These are phyloP conservation scores for Trichoderma erinaceum DNA, from an alignment of 495 filamentous ascomycete species.

Conservation along the genomic window DNA sequence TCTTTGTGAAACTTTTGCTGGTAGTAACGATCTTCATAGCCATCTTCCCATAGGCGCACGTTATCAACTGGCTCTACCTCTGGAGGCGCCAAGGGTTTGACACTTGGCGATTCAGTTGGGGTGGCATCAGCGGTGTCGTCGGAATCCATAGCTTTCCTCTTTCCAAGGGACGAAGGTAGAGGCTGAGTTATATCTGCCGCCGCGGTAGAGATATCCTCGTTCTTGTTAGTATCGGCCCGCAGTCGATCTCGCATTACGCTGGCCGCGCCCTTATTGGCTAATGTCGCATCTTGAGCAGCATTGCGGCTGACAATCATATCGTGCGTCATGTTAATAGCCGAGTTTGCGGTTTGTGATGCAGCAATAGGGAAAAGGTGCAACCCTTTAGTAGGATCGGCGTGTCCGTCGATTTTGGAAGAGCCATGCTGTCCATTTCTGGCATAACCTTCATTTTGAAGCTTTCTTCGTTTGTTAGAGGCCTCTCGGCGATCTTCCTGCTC, in stretches of 20 bases:
- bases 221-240: conserved; percentile 41
- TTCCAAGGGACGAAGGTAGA: conserved; percentile 41
- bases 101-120: conserved; percentile 22
- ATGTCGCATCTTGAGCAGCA: conserved; percentile 67
- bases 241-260: conserved; percentile 80
- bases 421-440: conserved; percentile 25
- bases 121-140: conserved; percentile 49
- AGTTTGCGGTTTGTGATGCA: conserved; percentile 25
- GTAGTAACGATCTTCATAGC: conserved; percentile 94
- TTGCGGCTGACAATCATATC: conserved; percentile 82
- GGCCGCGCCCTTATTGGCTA: conserved; percentile 91
- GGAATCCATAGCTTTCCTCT: conserved; percentile 53
- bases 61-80: conserved; percentile 68
- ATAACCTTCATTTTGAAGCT: conserved; percentile 56
- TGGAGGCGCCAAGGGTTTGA: conserved; percentile 26
- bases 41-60: conserved; percentile 89
- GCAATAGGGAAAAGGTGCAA: conserved; percentile 27
- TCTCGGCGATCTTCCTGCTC: conserved; percentile 76
- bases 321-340: conserved; percentile 67
- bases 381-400: conserved; percentile 23
- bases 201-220: background rate
- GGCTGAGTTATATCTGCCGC: conserved; percentile 21
- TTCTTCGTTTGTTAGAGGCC: conserved; percentile 70
- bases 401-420: background rate
- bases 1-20: conserved; percentile 93